Conservation (phyloP, 2,329 filamentous ascomycete species). For the Parascedosporium putredinis region DNA sequence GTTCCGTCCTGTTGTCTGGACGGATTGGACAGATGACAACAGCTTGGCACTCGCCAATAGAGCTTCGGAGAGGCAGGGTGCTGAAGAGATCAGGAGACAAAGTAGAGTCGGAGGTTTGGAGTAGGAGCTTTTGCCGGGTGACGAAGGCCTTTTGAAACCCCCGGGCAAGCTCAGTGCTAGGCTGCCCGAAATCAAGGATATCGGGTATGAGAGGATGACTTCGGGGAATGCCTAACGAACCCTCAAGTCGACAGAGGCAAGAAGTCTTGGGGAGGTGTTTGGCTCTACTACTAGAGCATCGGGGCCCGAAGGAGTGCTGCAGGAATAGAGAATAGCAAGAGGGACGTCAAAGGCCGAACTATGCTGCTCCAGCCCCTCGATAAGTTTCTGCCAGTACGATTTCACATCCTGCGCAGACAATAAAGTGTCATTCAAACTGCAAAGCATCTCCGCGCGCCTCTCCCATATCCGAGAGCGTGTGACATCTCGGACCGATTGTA, state of each 20-base stretch:
- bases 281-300: constrained; percentile 14
- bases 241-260: constrained; percentile 28
- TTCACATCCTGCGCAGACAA: constrained; percentile 31
- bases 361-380: constrained; percentile 32
- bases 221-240: constrained; percentile 33
- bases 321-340: constrained; percentile 39
- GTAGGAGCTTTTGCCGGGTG: constrained; percentile 26
- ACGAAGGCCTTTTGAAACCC: constrained; percentile 29
- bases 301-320: constrained; percentile 25
- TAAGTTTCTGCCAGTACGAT: constrained; percentile 36
- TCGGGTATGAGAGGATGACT: constrained; percentile 30
- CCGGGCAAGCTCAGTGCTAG: constrained; percentile 26
- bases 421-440: constrained; percentile 34
- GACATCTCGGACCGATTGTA: constrained; percentile 35
- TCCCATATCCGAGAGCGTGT: constrained; percentile 38
- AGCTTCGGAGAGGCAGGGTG: constrained; percentile 51
- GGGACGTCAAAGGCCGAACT: constrained; percentile 37
- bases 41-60: constrained; percentile 52
- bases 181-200: constrained; percentile 24
- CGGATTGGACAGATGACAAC: constrained; percentile 62
- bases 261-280: constrained; percentile 22
- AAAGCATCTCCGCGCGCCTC: constrained; percentile 36
- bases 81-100: constrained; percentile 47
- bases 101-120: constrained; percentile 37
- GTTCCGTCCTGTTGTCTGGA: constrained; percentile 52